These are phyloP conservation scores for Ceratocystis destructans DNA, from an alignment of 2,329 filamentous ascomycete genomes.

Conservation along the genomic window DNA sequence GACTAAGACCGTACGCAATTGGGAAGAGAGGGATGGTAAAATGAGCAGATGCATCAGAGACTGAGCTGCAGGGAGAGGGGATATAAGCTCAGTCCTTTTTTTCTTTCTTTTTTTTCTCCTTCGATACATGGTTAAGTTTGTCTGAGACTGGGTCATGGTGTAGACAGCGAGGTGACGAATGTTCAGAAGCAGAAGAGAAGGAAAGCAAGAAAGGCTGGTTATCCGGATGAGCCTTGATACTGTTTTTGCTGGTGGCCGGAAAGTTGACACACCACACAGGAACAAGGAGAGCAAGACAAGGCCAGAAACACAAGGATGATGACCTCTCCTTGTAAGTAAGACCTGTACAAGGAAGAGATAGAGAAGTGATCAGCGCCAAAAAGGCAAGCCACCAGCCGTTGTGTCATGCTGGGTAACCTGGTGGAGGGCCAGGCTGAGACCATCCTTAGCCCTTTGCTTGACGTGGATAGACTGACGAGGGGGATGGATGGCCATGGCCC, in stretches of 20 bases:
- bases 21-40: not conserved
- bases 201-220: not conserved
- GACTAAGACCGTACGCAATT: not conserved
- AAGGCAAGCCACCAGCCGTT: constrained; percentile 1
- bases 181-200: not conserved
- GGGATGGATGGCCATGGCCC: not conserved
- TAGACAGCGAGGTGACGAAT: too few relatives aligned
- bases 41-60: not conserved
- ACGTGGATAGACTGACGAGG: not conserved
- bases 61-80: not conserved
- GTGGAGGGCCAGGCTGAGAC: not conserved
- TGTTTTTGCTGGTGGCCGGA: not conserved
- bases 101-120: too few relatives aligned
- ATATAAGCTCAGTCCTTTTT: too few relatives aligned
- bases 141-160: too few relatives aligned
- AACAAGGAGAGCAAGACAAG: not conserved
- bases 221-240: not conserved
- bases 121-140: too few relatives aligned
- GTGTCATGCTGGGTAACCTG: not conserved
- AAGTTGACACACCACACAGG: not conserved
- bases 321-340: not conserved
- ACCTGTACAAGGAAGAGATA: not conserved
- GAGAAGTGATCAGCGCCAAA: constrained; percentile 4
- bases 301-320: not conserved
- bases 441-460: not conserved